Conservation (phyloP, 352 stramenopile species). For the Globisporangium takayamanum region DNA sequence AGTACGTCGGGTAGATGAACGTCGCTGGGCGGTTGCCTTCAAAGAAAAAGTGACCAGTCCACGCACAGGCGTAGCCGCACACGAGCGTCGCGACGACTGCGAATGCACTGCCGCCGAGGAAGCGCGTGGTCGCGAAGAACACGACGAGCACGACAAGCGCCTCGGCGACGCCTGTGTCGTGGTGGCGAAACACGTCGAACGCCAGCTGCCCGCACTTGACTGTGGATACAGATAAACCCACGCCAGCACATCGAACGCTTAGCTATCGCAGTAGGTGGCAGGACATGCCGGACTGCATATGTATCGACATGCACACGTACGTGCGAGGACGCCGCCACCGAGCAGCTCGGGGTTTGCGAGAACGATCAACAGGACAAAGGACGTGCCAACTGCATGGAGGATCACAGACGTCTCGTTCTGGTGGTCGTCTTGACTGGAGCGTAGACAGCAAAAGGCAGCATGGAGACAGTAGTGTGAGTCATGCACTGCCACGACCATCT, state of each 20-base stretch:
- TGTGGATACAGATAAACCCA: not conserved
- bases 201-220: slow-evolving; percentile 34
- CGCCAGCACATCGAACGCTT: not conserved
- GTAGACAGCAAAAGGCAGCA: not conserved
- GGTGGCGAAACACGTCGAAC: slow-evolving; percentile 29
- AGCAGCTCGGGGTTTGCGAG: slow-evolving; percentile 35
- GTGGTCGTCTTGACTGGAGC: slow-evolving; percentile 22
- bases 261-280: not conserved
- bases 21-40: slow-evolving; percentile 55
- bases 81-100: slow-evolving; percentile 17
- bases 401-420: slow-evolving; percentile 38
- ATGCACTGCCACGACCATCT: not conserved
- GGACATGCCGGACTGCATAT: not conserved
- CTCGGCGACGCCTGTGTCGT: slow-evolving; percentile 30
- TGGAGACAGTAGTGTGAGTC: not conserved
- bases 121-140: slow-evolving; percentile 28
- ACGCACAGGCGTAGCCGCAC: slow-evolving; percentile 55
- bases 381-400: slow-evolving; percentile 37
- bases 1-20: slow-evolving; percentile 67
- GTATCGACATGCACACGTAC: slow-evolving; percentile 2
- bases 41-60: slow-evolving; percentile 59
- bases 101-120: slow-evolving; percentile 22
- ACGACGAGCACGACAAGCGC: slow-evolving; percentile 20
- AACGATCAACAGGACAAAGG: slow-evolving; percentile 26
- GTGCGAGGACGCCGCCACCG: slow-evolving; percentile 18